Evolutionary conservation across 2,329 filamentous ascomycete species (phyloP), one percentile per base, ranked within the genome.

Genomic region (Alternaria sp.): DNA sequence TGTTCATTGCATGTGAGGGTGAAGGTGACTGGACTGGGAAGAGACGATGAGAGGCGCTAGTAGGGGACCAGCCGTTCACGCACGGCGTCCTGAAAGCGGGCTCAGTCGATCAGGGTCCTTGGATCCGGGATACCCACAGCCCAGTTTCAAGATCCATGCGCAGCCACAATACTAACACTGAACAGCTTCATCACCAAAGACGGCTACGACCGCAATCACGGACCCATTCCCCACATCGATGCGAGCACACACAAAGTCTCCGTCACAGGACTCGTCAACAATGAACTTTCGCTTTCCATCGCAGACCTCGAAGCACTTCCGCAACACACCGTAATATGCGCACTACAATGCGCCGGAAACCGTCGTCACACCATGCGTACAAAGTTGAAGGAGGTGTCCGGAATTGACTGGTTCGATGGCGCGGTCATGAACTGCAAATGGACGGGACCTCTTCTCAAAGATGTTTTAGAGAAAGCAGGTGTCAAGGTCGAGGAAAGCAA

Each of bases 381-480:
- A 1, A 79, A 83, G 65, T 76, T 88, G 25, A 87, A 87, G 69
- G 87, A 89, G 73, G 87, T 89, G 6, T 78, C 82, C 32, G 87
- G 87, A 1, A 84, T 89, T 45, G 86, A 89, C 69, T 89, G 87
- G 87, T 82, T 82, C 40, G 86, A 88, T 67, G 86, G 83, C 43
- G 87, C 87, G 0, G 83, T 88, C 19, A 88, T 88, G 86, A 89
- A 88, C 69, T 87, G 86, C 69, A 81, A 78, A 58, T 89, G 86
- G 86, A 82, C 79, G 13, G 76, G 76, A 0, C 87, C 87, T 3
- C 77, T 84, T 5, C 78, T 89, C 12, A 73, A 79, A 26, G 86
- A 88, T 69, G 81, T 89, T 3, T 75, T 90, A 36, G 66, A 77
- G 2, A 76, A 77, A 30, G 85, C 85, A 1, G 82, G 82, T 1